Evolutionary conservation across 1,284 basidiomycete species (phyloP).

Genomic region (Acaromyces ingoldii): DNA sequence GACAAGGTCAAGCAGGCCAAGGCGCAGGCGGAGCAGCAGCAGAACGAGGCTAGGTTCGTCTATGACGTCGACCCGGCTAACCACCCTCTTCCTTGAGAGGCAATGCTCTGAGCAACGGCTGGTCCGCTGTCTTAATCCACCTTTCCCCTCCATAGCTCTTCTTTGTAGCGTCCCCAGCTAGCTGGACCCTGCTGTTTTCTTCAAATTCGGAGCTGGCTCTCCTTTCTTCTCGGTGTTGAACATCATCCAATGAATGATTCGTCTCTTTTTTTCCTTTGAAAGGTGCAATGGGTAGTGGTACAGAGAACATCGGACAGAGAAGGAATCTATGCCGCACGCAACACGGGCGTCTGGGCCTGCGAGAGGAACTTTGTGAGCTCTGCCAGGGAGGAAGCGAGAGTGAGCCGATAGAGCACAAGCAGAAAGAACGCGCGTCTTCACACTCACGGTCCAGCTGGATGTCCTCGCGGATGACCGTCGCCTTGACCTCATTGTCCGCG

Average conservation of each 20-base stretch:
- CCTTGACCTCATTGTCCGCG: constrained; percentile 74
- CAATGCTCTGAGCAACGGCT: background rate
- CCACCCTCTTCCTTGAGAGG: background rate
- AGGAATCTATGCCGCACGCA: no score
- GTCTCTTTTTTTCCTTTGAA: no score
- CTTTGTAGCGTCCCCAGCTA: no score
- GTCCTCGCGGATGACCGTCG: constrained; percentile 84
- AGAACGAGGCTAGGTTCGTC: background rate
- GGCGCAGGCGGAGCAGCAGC: background rate
- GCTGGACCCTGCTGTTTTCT: no score
- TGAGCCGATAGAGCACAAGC: background rate
- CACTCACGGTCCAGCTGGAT: constrained; percentile 79
- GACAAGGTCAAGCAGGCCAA: no score
- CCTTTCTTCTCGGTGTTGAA: no score
- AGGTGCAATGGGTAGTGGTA: no score
- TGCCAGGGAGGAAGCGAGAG: background rate
- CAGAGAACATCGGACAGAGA: no score
- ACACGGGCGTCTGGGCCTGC: constrained; percentile 25
- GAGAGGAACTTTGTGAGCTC: constrained; percentile 38
- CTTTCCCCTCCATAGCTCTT: no score
- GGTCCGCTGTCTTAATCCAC: no score
- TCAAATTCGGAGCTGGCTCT: no score
- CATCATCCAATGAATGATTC: no score
- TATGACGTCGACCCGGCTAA: background rate
- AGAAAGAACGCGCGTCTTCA: background rate